Evolutionary conservation across 805 yeast genomes (phyloP).

Genomic region (Suhomyces xylopsoci): DNA sequence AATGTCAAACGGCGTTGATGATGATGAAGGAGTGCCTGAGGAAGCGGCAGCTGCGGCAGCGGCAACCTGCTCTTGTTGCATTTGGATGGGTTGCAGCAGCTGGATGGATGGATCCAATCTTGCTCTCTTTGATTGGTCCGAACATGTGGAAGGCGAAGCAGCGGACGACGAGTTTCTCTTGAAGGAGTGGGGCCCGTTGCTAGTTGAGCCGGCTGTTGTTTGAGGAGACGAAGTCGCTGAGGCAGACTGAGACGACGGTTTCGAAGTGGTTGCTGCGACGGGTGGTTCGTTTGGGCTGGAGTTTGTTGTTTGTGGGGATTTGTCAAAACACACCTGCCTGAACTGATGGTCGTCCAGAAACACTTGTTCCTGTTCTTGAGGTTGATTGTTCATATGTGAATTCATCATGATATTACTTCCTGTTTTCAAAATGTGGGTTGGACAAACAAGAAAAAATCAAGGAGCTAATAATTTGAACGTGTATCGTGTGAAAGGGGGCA

Average conservation of each 20-base stretch:
- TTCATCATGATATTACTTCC: slow-evolving; percentile 16
- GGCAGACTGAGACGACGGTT: slow-evolving; percentile 6
- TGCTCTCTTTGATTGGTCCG: slow-evolving; percentile 19
- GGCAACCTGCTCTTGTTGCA: slow-evolving; percentile 3
- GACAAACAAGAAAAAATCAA: slow-evolving; percentile 5
- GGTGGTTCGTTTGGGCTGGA: slow-evolving; percentile 12
- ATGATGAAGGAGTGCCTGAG: slow-evolving; percentile 8
- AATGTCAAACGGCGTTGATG: slow-evolving; percentile 8
- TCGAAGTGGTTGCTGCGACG: slow-evolving; percentile 4
- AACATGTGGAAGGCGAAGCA: slow-evolving; percentile 8
- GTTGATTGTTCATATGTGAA: slow-evolving; percentile 29
- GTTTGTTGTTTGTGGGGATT: slow-evolving; percentile 15
- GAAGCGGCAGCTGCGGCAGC: slow-evolving; percentile 15
- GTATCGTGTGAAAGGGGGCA: slow-evolving; percentile 1
- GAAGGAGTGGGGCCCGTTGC: slow-evolving; percentile 7
- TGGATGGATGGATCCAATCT: slow-evolving; percentile 15
- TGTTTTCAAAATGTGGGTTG: background rate
- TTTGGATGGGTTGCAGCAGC: slow-evolving; percentile 1
- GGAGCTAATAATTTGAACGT: slow-evolving; percentile 4
- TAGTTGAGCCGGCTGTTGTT: slow-evolving; percentile 5
- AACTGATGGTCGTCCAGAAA: slow-evolving; percentile 24
- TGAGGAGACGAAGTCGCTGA: slow-evolving; percentile 5
- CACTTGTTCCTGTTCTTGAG: slow-evolving; percentile 31
- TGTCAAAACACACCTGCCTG: slow-evolving; percentile 32
- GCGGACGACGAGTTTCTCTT: slow-evolving; percentile 18